Conservation (phyloP, 208 protist species). For the Trypanosoma brucei region DNA sequence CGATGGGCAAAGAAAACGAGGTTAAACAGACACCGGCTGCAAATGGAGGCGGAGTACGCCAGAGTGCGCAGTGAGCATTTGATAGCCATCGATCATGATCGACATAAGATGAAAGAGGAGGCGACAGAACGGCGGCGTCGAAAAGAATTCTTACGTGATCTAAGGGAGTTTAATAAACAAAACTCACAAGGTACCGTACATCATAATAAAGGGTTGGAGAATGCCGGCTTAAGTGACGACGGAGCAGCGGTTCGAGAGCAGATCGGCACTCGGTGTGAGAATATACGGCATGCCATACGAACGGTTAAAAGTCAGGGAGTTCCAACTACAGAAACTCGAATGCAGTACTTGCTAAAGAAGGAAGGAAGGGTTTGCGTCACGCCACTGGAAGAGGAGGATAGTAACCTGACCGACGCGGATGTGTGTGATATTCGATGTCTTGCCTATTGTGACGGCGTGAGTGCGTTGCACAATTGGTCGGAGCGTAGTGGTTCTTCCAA, state of each 20-base stretch:
- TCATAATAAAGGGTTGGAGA: no score
- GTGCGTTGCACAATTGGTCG: conserved; percentile 11
- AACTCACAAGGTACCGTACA: background rate
- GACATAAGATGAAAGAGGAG: background rate
- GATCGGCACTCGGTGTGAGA: conserved; percentile 4
- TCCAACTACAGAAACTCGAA: conserved; percentile 9
- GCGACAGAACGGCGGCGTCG: background rate
- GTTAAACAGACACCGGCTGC: background rate
- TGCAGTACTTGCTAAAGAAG: conserved; percentile 1
- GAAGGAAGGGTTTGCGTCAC: background rate
- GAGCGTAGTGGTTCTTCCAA: conserved; percentile 5
- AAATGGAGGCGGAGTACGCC: conserved; percentile 2
- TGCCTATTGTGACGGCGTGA: conserved; percentile 20
- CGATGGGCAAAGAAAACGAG: background rate
- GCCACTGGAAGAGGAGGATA: background rate
- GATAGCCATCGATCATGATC: background rate
- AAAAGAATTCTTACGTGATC: conserved; percentile 2
- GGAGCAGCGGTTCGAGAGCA: background rate
- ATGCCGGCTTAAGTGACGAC: no score
- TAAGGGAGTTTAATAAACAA: conserved; percentile 1
- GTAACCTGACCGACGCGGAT: background rate
- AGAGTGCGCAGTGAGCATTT: conserved; percentile 7
- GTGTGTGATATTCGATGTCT: conserved; percentile 15
- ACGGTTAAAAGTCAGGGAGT: conserved; percentile 16
- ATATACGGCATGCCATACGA: conserved; percentile 19